Evolutionary conservation across 2,329 filamentous ascomycete species (phyloP).

Genomic region (Penicillium sp.): DNA sequence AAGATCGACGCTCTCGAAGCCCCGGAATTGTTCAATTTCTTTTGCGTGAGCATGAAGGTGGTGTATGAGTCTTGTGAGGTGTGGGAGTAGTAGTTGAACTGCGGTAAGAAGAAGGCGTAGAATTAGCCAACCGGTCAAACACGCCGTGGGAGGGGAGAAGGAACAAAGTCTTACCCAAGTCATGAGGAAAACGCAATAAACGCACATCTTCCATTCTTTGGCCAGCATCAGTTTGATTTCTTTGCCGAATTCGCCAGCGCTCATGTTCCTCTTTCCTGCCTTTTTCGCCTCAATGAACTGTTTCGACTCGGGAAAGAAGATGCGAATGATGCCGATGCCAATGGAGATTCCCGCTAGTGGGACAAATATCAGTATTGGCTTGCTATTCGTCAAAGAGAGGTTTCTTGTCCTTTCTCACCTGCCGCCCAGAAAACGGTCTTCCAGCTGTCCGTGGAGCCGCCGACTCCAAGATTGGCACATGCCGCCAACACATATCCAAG

Average conservation of each 20-base stretch:
- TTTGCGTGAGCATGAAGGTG: constrained; percentile 69
- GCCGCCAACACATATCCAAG: constrained; percentile 75
- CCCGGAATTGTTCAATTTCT: constrained; percentile 58
- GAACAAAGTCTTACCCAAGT: constrained; percentile 45
- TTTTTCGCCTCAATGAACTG: constrained; percentile 68
- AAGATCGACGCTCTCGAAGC: constrained; percentile 71
- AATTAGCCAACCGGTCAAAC: background rate
- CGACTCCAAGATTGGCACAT: constrained; percentile 63
- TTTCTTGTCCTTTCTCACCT: constrained; percentile 25
- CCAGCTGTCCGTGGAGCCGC: constrained; percentile 52
- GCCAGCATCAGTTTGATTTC: constrained; percentile 63
- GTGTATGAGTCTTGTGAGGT: constrained; percentile 77
- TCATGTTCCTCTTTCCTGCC: constrained; percentile 46
- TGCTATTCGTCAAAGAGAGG: too few relatives aligned
- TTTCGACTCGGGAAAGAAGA: constrained; percentile 65
- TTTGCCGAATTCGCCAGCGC: constrained; percentile 55
- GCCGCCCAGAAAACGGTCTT: constrained; percentile 72
- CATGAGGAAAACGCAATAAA: constrained; percentile 75
- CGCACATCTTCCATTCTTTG: constrained; percentile 67
- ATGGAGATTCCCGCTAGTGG: constrained; percentile 27
- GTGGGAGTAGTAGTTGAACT: constrained; percentile 67
- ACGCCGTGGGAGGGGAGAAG: background rate
- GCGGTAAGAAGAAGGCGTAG: background rate
- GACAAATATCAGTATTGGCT: constrained; percentile 1
- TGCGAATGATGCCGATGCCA: constrained; percentile 60